These are phyloP conservation scores for Ogataea naganishii DNA, from an alignment of 805 yeast genomes.

Conservation along the genomic window DNA sequence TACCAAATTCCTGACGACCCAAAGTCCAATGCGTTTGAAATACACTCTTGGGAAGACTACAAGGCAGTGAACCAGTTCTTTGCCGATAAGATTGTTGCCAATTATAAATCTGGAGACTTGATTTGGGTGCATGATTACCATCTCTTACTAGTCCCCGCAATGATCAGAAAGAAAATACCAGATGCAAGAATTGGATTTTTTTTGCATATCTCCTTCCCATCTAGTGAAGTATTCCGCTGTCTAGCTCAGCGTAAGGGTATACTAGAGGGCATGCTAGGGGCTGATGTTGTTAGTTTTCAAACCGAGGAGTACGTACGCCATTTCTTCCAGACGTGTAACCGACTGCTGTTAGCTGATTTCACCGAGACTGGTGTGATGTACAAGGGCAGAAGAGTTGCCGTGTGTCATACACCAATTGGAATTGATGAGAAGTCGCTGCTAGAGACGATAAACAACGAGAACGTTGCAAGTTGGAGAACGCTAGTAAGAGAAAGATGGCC, in stretches of 20 bases:
- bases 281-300: slow-evolving; percentile 83
- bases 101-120: slow-evolving; percentile 65
- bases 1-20: slow-evolving; percentile 96
- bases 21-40: slow-evolving; percentile 89
- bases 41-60: slow-evolving; percentile 88
- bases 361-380: slow-evolving; percentile 51
- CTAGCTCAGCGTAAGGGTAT: slow-evolving; percentile 78
- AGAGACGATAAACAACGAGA: slow-evolving; percentile 31
- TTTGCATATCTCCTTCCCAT: slow-evolving; percentile 90
- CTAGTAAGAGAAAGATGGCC: slow-evolving; percentile 76
- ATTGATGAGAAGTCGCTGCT: slow-evolving; percentile 58
- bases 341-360: slow-evolving; percentile 80
- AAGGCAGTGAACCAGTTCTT: slow-evolving; percentile 63
- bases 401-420: slow-evolving; percentile 66
- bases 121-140: slow-evolving; percentile 96
- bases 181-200: slow-evolving; percentile 85
- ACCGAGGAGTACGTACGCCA: slow-evolving; percentile 91
- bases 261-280: slow-evolving; percentile 78
- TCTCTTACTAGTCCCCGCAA: slow-evolving; percentile 72
- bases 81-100: slow-evolving; percentile 65
- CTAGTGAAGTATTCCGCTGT: slow-evolving; percentile 90
- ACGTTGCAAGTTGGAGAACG: slow-evolving; percentile 55
- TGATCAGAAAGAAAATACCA: slow-evolving; percentile 72
- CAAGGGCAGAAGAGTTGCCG: slow-evolving; percentile 47
- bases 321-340: slow-evolving; percentile 81